phyloP scores from a whole-genome alignment of 306 rosid genomes.

The Prunus persica region DNA sequence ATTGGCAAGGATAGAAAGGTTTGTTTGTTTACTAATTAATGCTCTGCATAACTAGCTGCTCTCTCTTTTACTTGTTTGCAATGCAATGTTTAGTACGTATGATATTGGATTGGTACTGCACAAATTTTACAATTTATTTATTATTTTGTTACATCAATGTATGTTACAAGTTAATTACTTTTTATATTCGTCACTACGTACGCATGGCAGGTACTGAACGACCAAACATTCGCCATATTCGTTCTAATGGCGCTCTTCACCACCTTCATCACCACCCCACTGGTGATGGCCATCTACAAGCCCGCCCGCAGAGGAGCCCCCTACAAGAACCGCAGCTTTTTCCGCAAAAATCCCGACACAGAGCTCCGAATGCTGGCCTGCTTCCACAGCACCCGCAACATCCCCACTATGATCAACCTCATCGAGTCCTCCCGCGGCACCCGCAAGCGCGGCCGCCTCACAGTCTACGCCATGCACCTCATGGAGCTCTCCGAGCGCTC shows the following conservation, averaged over 20 bases:
- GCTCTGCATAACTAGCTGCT: too few species aligned
- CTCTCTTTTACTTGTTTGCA: too few species aligned
- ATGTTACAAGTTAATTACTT: too few species aligned
- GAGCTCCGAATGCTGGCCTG: constrained; percentile 62
- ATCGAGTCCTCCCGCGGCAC: constrained; percentile 63
- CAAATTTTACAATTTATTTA: not conserved
- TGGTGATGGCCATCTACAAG: constrained; percentile 57
- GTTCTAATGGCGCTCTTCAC: constrained; percentile 74
- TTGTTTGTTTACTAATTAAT: not conserved
- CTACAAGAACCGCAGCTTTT: constrained; percentile 52
- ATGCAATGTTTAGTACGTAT: too few species aligned
- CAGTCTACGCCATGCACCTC: constrained; percentile 72
- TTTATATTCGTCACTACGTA: too few species aligned
- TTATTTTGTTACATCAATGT: too few species aligned
- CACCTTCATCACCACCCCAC: constrained; percentile 74
- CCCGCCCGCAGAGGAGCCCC: constrained; percentile 71
- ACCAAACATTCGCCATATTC: constrained; percentile 66
- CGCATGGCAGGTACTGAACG: constrained; percentile 56
- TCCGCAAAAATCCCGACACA: constrained; percentile 36
- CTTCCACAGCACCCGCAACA: constrained; percentile 65
- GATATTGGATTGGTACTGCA: too few species aligned
- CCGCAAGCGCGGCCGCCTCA: constrained; percentile 46
- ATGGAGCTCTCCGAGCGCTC: constrained; percentile 79
- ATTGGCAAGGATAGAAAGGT: constrained; percentile 83
- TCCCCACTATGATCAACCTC: constrained; percentile 59